Percentiles rank a stretch among this genome's conserved stretches.
phyloP scores from a whole-genome alignment of 2,329 filamentous ascomycete genomes.

The Botrytis medusae region DNA sequence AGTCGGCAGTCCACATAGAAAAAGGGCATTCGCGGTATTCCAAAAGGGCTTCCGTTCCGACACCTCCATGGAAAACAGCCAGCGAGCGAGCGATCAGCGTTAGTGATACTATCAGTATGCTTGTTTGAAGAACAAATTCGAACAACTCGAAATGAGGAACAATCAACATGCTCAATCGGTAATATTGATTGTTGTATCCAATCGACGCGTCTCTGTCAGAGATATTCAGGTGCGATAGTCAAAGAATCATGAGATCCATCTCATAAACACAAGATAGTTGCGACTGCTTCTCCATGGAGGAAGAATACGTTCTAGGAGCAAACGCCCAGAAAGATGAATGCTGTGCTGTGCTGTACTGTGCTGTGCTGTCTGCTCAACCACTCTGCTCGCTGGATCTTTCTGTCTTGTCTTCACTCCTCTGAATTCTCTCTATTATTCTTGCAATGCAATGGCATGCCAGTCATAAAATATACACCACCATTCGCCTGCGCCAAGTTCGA shows the following conservation, averaged over 20 bases:
- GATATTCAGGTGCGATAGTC: background rate
- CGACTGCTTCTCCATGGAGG: background rate
- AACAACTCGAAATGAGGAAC: background rate
- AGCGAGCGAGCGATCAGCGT: constrained; percentile 61
- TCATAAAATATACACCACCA: constrained; percentile 29
- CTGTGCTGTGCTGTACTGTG: constrained; percentile 34
- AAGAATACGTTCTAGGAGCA: background rate
- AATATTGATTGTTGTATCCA: background rate
- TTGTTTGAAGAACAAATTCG: background rate
- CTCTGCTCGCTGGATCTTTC: constrained; percentile 53
- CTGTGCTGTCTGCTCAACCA: constrained; percentile 44
- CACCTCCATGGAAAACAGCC: constrained; percentile 42
- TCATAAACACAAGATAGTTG: constrained; percentile 2
- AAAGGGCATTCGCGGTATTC: constrained; percentile 26
- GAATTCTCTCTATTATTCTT: constrained; percentile 22
- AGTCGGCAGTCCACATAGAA: constrained; percentile 36
- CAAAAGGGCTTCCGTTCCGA: constrained; percentile 6
- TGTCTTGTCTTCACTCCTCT: constrained; percentile 16
- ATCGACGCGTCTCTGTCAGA: background rate
- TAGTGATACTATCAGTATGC: constrained; percentile 41
- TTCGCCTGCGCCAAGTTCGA: constrained; percentile 41
- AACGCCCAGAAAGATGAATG: constrained; percentile 8
- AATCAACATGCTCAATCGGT: background rate
- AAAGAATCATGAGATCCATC: background rate
- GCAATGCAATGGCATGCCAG: constrained; percentile 15